A percentile compares a stretch with the other conserved stretches of the same genome.
Evolutionary conservation across 2,329 filamentous ascomycete species (phyloP).

Genomic region (Elsinoe ampelina): DNA sequence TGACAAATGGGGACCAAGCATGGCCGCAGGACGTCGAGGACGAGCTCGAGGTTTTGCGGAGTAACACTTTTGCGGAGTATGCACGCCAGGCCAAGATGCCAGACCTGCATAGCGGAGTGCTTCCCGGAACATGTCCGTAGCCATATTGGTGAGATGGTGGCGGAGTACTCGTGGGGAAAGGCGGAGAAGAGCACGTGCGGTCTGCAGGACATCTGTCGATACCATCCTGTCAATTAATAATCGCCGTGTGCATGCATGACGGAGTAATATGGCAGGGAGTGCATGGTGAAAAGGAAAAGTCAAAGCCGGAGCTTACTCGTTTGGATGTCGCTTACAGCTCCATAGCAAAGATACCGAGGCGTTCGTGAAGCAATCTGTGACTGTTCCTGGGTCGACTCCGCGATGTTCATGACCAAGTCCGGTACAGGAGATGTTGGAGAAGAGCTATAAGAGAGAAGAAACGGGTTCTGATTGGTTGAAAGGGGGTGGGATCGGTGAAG

Average conservation of each 20-base stretch:
- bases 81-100: background rate
- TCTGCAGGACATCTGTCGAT: background rate
- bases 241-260: background rate
- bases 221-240: background rate
- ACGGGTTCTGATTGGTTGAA: background rate
- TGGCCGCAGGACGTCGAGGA: no score
- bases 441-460: background rate
- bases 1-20: no score
- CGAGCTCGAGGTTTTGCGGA: background rate
- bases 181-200: background rate
- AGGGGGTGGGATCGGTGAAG: background rate
- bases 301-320: background rate
- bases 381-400: background rate
- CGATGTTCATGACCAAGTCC: background rate
- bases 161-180: background rate
- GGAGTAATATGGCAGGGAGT: background rate
- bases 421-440: background rate
- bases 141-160: background rate
- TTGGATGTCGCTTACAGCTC: background rate
- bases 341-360: background rate
- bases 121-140: background rate
- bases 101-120: background rate
- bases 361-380: background rate
- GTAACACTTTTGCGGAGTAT: background rate
- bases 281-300: background rate